These are phyloP conservation scores for Solanum habrochaites DNA, from an alignment of 257 asterid species.

Conservation along the genomic window DNA sequence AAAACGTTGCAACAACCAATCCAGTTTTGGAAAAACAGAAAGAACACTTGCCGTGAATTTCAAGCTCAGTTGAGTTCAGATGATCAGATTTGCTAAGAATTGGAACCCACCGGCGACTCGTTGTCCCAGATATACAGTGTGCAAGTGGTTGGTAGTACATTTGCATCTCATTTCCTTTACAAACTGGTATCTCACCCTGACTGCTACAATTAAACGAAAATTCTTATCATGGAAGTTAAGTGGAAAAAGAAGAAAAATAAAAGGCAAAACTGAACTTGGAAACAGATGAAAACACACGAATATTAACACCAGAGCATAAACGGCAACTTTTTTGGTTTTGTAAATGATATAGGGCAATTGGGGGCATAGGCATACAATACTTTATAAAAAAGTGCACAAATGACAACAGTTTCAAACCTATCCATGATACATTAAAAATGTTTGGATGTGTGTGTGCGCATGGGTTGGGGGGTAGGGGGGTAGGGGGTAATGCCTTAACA, in stretches of 20 bases:
- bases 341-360: background rate
- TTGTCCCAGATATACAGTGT: conserved; percentile 58
- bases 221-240: background rate
- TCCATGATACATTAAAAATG: background rate
- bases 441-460: background rate
- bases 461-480: too few relatives aligned
- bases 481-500: too few relatives aligned
- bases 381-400: background rate
- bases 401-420: background rate
- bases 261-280: background rate
- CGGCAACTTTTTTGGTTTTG: background rate
- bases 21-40: background rate
- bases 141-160: conserved; percentile 68
- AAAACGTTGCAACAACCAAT: background rate
- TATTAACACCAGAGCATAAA: background rate
- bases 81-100: conserved; percentile 52
- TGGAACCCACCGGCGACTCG: conserved; percentile 70
- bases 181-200: conserved; percentile 44
- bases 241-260: background rate
- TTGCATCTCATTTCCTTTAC: conserved; percentile 62
- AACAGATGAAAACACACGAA: background rate
- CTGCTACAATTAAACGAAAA: conserved; percentile 21
- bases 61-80: conserved; percentile 40
- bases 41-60: conserved; percentile 51
- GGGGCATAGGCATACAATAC: background rate